Evolutionary conservation across 2,329 filamentous ascomycete species (phyloP), one percentile per base, ranked within the genome.

Genomic region (Acephala macrosclerotiorum): DNA sequence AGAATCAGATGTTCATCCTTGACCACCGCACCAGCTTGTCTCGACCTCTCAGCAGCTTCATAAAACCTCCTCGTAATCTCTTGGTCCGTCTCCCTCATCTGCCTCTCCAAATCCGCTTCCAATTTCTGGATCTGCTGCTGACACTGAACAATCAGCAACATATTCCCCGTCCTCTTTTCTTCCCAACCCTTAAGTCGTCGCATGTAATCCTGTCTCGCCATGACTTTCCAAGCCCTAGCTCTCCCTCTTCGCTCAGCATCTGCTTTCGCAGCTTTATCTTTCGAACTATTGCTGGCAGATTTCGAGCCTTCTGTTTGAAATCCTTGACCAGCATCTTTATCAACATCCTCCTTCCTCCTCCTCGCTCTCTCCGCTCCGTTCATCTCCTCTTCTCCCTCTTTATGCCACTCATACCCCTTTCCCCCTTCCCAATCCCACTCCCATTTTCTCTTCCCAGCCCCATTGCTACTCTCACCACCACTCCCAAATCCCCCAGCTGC

Each of bases 301-400:
- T 53, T 25, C 22, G 18, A 11, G 62, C 58, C 63, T 26, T 61
- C 60, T 20, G 55, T 42, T 4, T 35, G 33, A 29, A 59, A 65
- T 8, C 59, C 33, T n/a, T 56, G 61, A 33, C 47, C 58, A 3
- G 45, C 60, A 25, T 67, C 68, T 11, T 58, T 49, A 66, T 68
- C 63, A 49, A 64, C 56, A 25, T 68, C 67, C 29, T 67, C 55
- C 29, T 61, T 65, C 25, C 66, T 64, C 53, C 59, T 58, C 18
- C 66, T 65, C 26, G 61, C 65, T 14, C 57, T 60, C 25, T 57
- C 60, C 3, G 26, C 60, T 35, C 65, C 60, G 11, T 42, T 51
- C 11, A 66, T 55, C 16, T 40, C 60, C 26, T 61, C 59, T 18
- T 26, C 22, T 36, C 36, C 26, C 40, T 60, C 61, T 8, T 25